Base-by-base conservation (phyloP, 2,329 filamentous ascomycete genomes). In the Dryadomyces quercus-mongolicae region DNA sequence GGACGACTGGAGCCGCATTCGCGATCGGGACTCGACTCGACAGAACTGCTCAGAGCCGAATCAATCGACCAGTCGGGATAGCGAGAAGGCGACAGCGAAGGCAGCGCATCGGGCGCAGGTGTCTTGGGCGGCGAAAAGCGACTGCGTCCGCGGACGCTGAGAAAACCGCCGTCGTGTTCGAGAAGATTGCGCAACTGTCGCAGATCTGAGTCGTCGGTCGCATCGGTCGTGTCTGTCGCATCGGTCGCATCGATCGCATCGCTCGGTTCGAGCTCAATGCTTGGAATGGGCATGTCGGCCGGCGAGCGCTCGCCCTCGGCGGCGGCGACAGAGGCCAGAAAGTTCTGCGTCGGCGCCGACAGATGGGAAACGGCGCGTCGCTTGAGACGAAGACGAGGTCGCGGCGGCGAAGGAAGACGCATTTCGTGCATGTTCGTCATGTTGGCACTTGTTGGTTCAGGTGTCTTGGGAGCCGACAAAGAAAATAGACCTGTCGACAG, bases 241-340 rank as follows among this genome's bases (percentile, higher is more conserved):
- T 13, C 38, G 12, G 38, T 5, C 38, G 4, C 38, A 5, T 42
- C 9, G 12, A 12, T 12, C 38, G n/a, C n/a, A n/a, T n/a, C n/a
- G n/a, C 15, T 70, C 51, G 78, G 74, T 57, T 77, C 71, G n/a
- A n/a, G n/a, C 65, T 85, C 81, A 54, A 85, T 82, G 64, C 80
- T 84, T 15, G 80, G 81, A 52, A 85, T 76, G 22, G 81, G 79
- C 4, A 82, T 70, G 63, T 85, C 81, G 46, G 54, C 54, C 2
- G 44, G 45, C 2, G 25, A 31, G 25, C 25, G 25, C 4, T 40
- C 36, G 16, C 36, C 43, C 20, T 52, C 51, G 57, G 80, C 81
- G 18, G 80, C 80, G 47, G 79, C 81, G 55, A 85, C 81, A 4
- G 80, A 84, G 2, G 80, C 81, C n/a, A 85, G 74, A 62, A 85